phyloP scores from a whole-genome alignment of 345 rosid species.

The Barbarea vulgaris region DNA sequence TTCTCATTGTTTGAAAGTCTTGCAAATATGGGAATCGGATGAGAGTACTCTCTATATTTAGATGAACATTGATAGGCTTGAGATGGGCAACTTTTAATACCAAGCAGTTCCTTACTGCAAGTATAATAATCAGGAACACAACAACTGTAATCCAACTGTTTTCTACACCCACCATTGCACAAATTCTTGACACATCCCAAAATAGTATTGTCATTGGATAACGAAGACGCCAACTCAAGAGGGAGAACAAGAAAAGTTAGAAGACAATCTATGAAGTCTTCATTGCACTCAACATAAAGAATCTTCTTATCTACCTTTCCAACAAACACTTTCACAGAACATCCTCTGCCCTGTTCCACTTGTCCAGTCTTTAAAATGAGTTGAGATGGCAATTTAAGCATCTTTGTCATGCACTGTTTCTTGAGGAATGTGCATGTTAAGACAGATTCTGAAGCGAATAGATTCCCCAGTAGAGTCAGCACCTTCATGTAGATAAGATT shows the following conservation, averaged over 20 bases:
- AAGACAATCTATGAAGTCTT: too few relatives aligned
- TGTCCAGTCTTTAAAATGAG: background rate
- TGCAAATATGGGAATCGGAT: too few relatives aligned
- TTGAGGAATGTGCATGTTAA: slow-evolving; percentile 10
- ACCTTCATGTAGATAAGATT: background rate
- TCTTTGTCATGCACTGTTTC: too few relatives aligned
- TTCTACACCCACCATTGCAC: background rate
- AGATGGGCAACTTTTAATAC: background rate
- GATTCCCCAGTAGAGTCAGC: background rate
- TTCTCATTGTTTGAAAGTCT: too few relatives aligned
- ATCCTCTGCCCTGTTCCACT: background rate
- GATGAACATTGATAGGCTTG: too few relatives aligned
- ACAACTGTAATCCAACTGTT: background rate
- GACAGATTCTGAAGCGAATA: background rate
- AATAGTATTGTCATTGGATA: background rate
- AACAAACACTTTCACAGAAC: background rate
- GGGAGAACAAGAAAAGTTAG: too few relatives aligned
- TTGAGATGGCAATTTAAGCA: too few relatives aligned
- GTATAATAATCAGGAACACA: too few relatives aligned
- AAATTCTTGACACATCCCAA: background rate
- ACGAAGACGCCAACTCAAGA: background rate
- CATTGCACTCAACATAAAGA: too few relatives aligned
- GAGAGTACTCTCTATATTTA: too few relatives aligned
- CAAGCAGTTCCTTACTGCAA: background rate
- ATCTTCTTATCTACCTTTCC: background rate